Conservation (phyloP, 768 basidiomycete species). For the Vararia minispora region DNA sequence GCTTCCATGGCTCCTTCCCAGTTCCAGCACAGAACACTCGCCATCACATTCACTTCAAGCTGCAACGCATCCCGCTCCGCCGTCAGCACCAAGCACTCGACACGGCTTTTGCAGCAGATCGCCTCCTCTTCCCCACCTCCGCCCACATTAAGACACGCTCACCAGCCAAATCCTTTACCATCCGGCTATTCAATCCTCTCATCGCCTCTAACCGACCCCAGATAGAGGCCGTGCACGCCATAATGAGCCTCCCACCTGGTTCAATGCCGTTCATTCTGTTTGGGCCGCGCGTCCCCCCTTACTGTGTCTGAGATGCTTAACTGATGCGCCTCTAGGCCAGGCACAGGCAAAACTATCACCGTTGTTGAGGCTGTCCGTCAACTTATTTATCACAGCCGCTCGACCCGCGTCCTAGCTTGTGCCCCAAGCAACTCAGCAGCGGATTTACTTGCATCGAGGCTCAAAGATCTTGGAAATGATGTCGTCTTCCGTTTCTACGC, state of each 20-base stretch:
- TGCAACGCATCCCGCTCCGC: constrained; percentile 41
- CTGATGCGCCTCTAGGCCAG: constrained; percentile 27
- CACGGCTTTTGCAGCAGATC: constrained; percentile 25
- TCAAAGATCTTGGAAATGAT: constrained; percentile 23
- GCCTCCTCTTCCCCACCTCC: constrained; percentile 36
- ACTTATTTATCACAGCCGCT: constrained; percentile 29
- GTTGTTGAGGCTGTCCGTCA: constrained; percentile 54
- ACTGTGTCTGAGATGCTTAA: no score
- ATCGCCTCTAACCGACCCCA: constrained; percentile 36
- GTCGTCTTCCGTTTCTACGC: constrained; percentile 50
- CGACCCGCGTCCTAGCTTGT: constrained; percentile 44
- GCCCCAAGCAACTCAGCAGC: constrained; percentile 63
- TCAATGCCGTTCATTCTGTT: constrained; percentile 47
- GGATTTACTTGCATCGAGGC: constrained; percentile 40
- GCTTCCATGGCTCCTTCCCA: constrained; percentile 33
- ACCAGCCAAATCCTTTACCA: constrained; percentile 13
- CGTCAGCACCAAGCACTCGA: constrained; percentile 44
- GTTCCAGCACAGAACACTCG: constrained; percentile 23
- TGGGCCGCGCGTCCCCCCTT: constrained; percentile 45
- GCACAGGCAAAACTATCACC: constrained; percentile 61
- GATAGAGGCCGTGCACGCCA: constrained; percentile 37
- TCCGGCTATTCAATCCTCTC: constrained; percentile 16
- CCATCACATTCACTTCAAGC: constrained; percentile 44
- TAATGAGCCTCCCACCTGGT: constrained; percentile 32
- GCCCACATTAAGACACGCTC: constrained; percentile 3